Conservation (phyloP, 2,329 filamentous ascomycete species). For the Aspergillaceae sp. region DNA sequence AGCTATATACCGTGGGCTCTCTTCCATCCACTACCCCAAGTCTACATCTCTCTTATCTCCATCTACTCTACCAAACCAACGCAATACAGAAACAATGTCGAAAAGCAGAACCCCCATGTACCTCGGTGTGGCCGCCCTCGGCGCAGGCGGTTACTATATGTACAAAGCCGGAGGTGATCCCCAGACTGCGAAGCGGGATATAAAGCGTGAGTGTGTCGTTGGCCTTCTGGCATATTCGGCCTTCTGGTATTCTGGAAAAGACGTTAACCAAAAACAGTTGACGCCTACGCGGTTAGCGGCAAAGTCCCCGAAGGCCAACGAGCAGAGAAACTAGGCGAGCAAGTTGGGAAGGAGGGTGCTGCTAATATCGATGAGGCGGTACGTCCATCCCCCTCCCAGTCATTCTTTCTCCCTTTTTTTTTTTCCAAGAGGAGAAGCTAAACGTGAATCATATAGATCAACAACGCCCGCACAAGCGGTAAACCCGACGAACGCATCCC, state of each 20-base stretch:
- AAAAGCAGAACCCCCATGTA: slow-evolving; percentile 29
- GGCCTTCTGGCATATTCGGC: background rate
- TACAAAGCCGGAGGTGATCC: slow-evolving; percentile 76
- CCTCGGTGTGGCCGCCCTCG: slow-evolving; percentile 51
- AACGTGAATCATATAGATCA: slow-evolving; percentile 35
- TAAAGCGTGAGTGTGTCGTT: slow-evolving; percentile 58
- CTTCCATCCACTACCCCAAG: too few species aligned
- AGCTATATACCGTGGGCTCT: background rate
- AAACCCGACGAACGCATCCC: slow-evolving; percentile 53
- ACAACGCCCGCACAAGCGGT: slow-evolving; percentile 51
- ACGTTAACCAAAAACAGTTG: slow-evolving; percentile 49
- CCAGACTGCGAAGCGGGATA: slow-evolving; percentile 74
- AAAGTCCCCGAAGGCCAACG: slow-evolving; percentile 57
- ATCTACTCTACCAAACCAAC: too few species aligned
- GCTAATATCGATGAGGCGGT: slow-evolving; percentile 62
- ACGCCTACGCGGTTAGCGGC: slow-evolving; percentile 60
- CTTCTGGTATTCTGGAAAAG: background rate
- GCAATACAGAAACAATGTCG: slow-evolving; percentile 19
- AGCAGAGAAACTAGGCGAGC: slow-evolving; percentile 56
- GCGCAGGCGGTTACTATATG: slow-evolving; percentile 78
- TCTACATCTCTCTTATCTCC: too few species aligned
- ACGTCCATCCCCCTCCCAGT: slow-evolving; percentile 27
- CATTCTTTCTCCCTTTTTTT: background rate
- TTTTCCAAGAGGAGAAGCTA: background rate
- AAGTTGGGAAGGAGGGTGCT: slow-evolving; percentile 53